Base-by-base conservation (phyloP, 768 basidiomycete species). In the Leccinellum rugosiceps region DNA sequence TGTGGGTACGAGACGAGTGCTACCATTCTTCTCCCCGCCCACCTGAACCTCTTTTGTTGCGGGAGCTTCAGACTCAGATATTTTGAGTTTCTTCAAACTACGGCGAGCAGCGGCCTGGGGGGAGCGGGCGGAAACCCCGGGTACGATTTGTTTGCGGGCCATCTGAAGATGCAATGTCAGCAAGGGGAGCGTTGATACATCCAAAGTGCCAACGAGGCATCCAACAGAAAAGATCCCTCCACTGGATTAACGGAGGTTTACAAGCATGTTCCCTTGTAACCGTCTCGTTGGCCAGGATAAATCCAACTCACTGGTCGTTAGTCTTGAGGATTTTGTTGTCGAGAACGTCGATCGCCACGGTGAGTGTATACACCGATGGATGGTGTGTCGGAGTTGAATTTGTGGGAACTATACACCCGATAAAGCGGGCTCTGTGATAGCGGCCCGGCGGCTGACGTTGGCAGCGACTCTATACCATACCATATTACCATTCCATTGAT, bases 1-100 rank as follows among this genome's bases (percentile, higher is more conserved):
- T 59, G 86, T 87, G 57, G 95, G 94, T 60, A 97, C 84, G 59
- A 90, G 78, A 75, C 95, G 92, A 69, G 86, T 92, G 68, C 83
- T 79, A 63, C 94, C 90, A 76, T 98, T 98, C 80, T 92, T 94
- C 67, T 84, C 86, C 61, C 95, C 94, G 59, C 90, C 89, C 63
- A 98, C 79, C 63, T 84, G 78, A 68, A 92, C 92, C 80, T 92
- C 90, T 72, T 86, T 82, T 65, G 79, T 82, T 52, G 83, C 77
- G 51, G 87, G 75, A 56, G 78, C 75, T 60, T 86, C 81, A 65
- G 83, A 82, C 63, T 84, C 81, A 31, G 86, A 78, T 74, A 90
- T 94, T 86, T 90, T 90, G 71, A 68, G 74, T 72, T 89, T 88
- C 84, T 93, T 88, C 68, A 93, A 84, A 66, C 86, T 84, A 72